Base-by-base conservation (phyloP, 148 eudicot species). In the Gaultheria prostrata region DNA sequence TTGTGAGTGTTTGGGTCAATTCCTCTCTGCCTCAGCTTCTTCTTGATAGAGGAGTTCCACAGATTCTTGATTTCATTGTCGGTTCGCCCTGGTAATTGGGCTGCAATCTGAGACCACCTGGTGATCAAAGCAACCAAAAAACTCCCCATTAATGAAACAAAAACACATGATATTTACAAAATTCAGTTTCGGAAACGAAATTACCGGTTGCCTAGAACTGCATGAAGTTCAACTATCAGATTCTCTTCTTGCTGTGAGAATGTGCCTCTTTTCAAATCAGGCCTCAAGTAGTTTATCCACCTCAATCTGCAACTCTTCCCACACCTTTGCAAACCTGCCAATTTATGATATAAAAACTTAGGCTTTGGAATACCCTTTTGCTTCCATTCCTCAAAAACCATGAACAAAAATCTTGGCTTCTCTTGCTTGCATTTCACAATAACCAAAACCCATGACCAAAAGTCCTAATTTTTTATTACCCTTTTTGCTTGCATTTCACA, bases 31-130 rank as follows among this genome's bases (percentile, higher is more conserved):
- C 91, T 94, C 13, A 95, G 94, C 85, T 95, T 94, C 85, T 95
- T 94, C 90, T 95, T 95, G 61, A 95, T 89, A 71, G 96, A 94
- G 32, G 98, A 94, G 82, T 94, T 95, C 98, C 98, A 95, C 35
- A 95, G 80, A 13, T 95, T 95, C 93, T 95, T 95, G 80, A 95
- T 94, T 78, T 95, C 98, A 39, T 93, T 95, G 85, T 95, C 98
- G 0, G 98, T 95, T 87, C 98, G 88, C 87, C 98, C 98, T 0
- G 98, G 96, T 73, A 95, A 80, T 80, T 91, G 95, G 39, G 98
- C 94, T 35, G 98, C 98, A 84, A 95, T 95, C 78, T 94, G 98
- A 45, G 98, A 95, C 98, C 98, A 95, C 84, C 98, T 95, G 84
- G 54, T 65, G 45, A n/a, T n/a, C n/a, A n/a, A 77, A 79, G 45